Evolutionary conservation across 2,329 filamentous ascomycete genomes (phyloP), one percentile per base, ranked within the genome.

Genomic region (Exophiala viscosa): DNA sequence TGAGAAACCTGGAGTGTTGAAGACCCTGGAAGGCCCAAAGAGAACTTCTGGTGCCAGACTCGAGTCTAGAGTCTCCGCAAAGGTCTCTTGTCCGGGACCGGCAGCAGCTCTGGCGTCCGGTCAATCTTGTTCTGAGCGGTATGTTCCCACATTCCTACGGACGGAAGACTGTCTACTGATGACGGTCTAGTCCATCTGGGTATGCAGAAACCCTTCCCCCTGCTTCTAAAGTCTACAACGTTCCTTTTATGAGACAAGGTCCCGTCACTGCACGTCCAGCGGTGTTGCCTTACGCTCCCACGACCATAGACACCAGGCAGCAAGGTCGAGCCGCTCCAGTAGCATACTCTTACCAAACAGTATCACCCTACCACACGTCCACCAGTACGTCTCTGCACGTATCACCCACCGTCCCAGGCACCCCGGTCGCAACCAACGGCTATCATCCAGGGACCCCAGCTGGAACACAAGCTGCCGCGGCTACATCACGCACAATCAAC

Each of bases 1-100:
- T 8, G 56, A 59, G 38, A 59, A 52, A 40, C 48, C 53, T 9
- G 56, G 52, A 15, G 35, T 40, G 17, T 34, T 59, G 44, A 59
- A 38, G 38, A 52, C 50, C 20, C 15, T 58, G 10, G 45, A 58
- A 41, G 55, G 52, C n/a, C 55, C 55, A 10, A 52, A 47, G 39
- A 48, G 45, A 31, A 54, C 44, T 33, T 35, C 33, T 15, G 55
- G 55, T 11, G 40, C 40, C 18, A 39, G 23, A 8, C 13, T 49
- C 8, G 11, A 51, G 6, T 32, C 49, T 38, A 38, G 34, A 20
- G 31, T 40, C 28, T 40, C 48, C n/a, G 1, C 48, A 23, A 39
- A 39, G 14, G 18, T 48, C 23, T 28, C 32, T 10, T 34, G 41
- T 33, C 40, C 36, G 23, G 14, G 28, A 13, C 20, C 10, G 31